phyloP scores from a whole-genome alignment of 2,329 filamentous ascomycete species.

The Aspergillus novofumigatus region DNA sequence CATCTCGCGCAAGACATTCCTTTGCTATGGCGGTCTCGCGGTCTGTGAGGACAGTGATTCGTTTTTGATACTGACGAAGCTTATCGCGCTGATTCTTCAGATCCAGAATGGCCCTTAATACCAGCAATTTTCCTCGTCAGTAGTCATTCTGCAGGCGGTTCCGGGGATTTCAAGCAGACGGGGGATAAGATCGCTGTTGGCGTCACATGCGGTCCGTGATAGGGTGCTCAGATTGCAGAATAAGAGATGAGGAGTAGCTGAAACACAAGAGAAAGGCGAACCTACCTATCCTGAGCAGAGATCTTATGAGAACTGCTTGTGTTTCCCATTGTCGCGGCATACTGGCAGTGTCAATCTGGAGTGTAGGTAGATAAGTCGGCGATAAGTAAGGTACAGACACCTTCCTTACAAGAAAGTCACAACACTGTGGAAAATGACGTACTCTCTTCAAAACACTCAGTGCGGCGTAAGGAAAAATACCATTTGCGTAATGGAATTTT shows the following conservation, averaged over 20 bases:
- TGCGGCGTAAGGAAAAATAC: not conserved
- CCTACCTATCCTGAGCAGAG: slow-evolving; percentile 80
- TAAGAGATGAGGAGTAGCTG: not conserved
- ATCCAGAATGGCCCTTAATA: slow-evolving; percentile 81
- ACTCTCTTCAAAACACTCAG: not conserved
- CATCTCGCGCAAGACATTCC: slow-evolving; percentile 72
- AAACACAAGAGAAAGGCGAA: slow-evolving; percentile 6
- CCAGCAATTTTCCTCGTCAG: not conserved
- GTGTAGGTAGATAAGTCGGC: not conserved
- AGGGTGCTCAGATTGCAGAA: not conserved
- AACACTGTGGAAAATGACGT: slow-evolving; percentile 14
- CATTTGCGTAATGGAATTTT: not conserved
- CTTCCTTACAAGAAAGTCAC: not conserved
- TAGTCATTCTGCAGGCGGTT: not conserved
- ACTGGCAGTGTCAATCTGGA: slow-evolving; percentile 13
- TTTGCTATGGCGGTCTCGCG: slow-evolving; percentile 83
- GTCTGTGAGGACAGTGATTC: slow-evolving; percentile 78
- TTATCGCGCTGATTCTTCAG: slow-evolving; percentile 97
- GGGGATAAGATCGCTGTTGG: slow-evolving; percentile 8
- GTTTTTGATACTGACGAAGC: slow-evolving; percentile 91
- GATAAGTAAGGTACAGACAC: not conserved
- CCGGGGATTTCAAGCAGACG: not conserved
- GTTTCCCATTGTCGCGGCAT: slow-evolving; percentile 58
- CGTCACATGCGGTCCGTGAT: not conserved
- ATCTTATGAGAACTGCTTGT: slow-evolving; percentile 61